Evolutionary conservation across 108 stramenopile species (phyloP).

Genomic region (Ochromonas danica): DNA sequence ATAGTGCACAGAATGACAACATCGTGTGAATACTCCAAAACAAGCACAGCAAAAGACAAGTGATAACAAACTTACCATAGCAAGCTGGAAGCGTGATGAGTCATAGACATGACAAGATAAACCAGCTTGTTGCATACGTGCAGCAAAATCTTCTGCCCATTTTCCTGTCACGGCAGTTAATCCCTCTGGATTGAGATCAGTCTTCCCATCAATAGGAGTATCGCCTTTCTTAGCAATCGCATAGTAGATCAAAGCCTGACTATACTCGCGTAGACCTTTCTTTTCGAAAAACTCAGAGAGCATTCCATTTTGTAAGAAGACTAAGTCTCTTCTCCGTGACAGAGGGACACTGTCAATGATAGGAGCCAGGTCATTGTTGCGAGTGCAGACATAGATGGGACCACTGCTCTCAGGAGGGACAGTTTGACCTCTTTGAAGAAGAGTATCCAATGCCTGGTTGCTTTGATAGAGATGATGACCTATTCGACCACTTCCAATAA

Average conservation of each 20-base stretch:
- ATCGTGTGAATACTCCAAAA: not conserved
- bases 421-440: not conserved
- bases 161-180: constrained; percentile 79
- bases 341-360: constrained; percentile 74
- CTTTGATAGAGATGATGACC: not conserved
- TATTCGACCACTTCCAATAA: not conserved
- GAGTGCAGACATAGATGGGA: constrained; percentile 78
- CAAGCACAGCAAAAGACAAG: too few species aligned
- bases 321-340: constrained; percentile 71
- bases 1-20: constrained; percentile 52
- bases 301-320: constrained; percentile 89
- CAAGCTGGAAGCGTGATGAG: not conserved
- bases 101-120: constrained; percentile 71
- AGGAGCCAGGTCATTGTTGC: constrained; percentile 81
- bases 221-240: constrained; percentile 75
- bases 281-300: constrained; percentile 68
- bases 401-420: constrained; percentile 13
- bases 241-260: constrained; percentile 73
- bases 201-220: constrained; percentile 81
- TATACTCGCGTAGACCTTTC: constrained; percentile 70
- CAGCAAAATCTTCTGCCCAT: constrained; percentile 73
- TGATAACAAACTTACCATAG: too few species aligned
- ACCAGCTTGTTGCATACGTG: constrained; percentile 63
- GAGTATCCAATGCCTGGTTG: not conserved
- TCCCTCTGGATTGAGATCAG: constrained; percentile 79